Percentiles rank a stretch among this genome's conserved stretches.
These are phyloP conservation scores for Botryotinia globosa DNA, from an alignment of 2,329 filamentous ascomycete species.

Conservation along the genomic window DNA sequence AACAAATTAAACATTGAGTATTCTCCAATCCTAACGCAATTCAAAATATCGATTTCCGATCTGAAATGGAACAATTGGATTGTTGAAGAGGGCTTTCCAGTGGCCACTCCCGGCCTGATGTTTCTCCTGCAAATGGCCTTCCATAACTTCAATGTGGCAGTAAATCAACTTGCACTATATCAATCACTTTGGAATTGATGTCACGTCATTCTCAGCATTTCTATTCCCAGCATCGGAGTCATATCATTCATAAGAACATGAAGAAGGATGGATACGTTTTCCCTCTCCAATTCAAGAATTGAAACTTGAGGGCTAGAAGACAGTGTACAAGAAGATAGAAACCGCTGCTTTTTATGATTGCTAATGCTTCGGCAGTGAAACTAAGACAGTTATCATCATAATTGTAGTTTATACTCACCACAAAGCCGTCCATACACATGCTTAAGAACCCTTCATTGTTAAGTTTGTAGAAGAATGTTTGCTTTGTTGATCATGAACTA, in stretches of 20 bases:
- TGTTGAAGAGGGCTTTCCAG: too few relatives aligned
- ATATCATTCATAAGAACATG: neutral
- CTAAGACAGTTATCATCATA: neutral
- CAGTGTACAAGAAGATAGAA: neutral
- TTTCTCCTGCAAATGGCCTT: neutral
- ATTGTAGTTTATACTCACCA: neutral
- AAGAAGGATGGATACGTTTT: neutral
- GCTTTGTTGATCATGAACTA: neutral
- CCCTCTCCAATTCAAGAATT: neutral
- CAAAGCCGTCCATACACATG: neutral
- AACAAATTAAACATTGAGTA: too few relatives aligned
- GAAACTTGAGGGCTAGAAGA: neutral
- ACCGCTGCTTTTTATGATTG: neutral
- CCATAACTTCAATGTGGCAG: neutral
- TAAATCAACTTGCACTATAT: neutral
- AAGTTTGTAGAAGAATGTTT: neutral
- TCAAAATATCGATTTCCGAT: too few relatives aligned
- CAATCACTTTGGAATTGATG: rapidly evolving
- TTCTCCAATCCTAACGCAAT: rapidly evolving
- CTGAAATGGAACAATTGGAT: too few relatives aligned
- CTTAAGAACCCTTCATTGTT: neutral
- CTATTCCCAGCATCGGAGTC: neutral
- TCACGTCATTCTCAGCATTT: neutral
- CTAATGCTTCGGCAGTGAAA: too few relatives aligned
- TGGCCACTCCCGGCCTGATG: too few relatives aligned